phyloP scores from a whole-genome alignment of 2,329 filamentous ascomycete genomes.

The Xylaria sp. region DNA sequence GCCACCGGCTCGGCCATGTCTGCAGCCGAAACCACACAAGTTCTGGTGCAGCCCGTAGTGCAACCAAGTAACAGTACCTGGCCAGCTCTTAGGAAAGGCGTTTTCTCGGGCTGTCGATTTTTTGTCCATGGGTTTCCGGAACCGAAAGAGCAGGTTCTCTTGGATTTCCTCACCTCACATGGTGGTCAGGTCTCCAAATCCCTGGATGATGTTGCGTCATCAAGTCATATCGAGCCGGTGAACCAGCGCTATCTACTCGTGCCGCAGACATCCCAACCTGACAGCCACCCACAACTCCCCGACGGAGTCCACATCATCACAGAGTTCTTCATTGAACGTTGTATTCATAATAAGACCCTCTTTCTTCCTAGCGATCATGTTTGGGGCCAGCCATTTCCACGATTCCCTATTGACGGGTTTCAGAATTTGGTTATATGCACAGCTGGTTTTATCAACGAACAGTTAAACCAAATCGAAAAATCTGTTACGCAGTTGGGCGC shows the following conservation, averaged over 20 bases:
- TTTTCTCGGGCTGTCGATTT: constrained; percentile 68
- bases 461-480: constrained; percentile 86
- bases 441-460: constrained; percentile 84
- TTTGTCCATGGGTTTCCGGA: constrained; percentile 69
- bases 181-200: constrained; percentile 58
- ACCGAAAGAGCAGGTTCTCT: constrained; percentile 61
- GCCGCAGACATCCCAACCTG: constrained; percentile 62
- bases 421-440: constrained; percentile 77
- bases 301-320: constrained; percentile 70
- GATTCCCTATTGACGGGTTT: constrained; percentile 77
- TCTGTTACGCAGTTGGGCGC: constrained; percentile 81
- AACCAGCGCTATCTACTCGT: constrained; percentile 64
- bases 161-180: constrained; percentile 60
- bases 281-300: constrained; percentile 56
- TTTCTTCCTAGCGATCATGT: constrained; percentile 76
- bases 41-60: constrained; percentile 4
- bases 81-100: constrained; percentile 50
- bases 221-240: constrained; percentile 42
- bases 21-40: constrained; percentile 15
- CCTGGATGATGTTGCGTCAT: constrained; percentile 55
- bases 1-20: constrained; percentile 20
- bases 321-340: constrained; percentile 93
- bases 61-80: constrained; percentile 21
- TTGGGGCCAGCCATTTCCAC: constrained; percentile 79
- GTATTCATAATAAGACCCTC: constrained; percentile 79